These are phyloP conservation scores for Colletotrichum limetticola DNA, from an alignment of 2,329 filamentous ascomycete species.

Conservation along the genomic window DNA sequence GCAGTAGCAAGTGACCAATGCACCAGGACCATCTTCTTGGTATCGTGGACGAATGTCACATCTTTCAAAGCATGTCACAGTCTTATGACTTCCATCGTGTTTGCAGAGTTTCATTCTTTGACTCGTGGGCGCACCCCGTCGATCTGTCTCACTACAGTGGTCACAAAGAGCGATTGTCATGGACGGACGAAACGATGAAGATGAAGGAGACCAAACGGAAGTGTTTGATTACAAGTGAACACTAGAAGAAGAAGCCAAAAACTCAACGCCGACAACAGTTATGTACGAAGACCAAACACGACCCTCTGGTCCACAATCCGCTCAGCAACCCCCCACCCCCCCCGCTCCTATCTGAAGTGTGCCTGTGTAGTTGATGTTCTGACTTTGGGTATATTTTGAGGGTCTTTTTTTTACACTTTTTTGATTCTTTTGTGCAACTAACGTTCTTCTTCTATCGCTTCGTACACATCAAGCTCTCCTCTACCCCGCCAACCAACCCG, in stretches of 20 bases:
- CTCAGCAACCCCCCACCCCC: too few species aligned
- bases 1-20: not conserved
- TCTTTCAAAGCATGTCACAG: not conserved
- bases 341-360: not conserved
- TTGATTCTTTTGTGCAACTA: constrained; percentile 4
- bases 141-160: too few species aligned
- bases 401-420: constrained; percentile 6
- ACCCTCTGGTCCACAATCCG: too few species aligned
- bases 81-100: too few species aligned
- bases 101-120: too few species aligned
- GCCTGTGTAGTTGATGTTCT: constrained; percentile 1
- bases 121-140: too few species aligned
- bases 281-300: not conserved
- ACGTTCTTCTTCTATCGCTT: constrained; percentile 6
- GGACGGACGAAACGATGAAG: too few species aligned
- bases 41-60: not conserved
- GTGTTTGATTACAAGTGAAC: not conserved
- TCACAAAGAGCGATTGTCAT: too few species aligned
- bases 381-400: constrained; percentile 35
- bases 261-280: not conserved
- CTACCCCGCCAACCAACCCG: not conserved
- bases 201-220: not conserved
- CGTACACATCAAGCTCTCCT: not conserved
- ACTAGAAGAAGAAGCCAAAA: not conserved
- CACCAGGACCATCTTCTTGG: not conserved